A percentile compares a stretch with the other conserved stretches of the same genome.
Conservation (phyloP, 352 stramenopile species). For the Phytopythium chamaehyphon region DNA sequence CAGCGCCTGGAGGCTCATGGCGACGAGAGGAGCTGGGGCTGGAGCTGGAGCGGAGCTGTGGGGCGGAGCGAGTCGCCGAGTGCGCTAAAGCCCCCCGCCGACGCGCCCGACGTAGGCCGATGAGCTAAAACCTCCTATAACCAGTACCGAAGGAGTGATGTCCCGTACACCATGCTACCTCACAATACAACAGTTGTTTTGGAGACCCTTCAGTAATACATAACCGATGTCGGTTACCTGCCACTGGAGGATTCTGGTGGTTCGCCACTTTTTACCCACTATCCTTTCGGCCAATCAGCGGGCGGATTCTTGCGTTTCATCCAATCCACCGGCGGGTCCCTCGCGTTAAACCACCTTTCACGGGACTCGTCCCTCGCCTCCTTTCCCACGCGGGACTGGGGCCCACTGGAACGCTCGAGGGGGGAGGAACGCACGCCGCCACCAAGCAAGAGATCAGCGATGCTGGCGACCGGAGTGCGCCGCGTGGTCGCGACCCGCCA, state of each 20-base stretch:
- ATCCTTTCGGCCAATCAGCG: background rate
- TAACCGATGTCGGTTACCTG: background rate
- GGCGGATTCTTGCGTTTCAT: constrained; percentile 2
- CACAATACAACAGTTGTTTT: no score
- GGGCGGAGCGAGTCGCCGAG: constrained; percentile 1
- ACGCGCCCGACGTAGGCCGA: constrained; percentile 2
- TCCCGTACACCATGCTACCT: no score
- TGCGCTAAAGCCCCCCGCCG: background rate
- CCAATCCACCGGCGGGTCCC: constrained; percentile 6
- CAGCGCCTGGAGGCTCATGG: constrained; percentile 31
- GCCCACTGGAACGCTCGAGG: background rate
- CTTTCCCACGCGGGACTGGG: no score
- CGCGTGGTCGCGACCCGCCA: constrained; percentile 33
- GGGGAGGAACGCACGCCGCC: background rate
- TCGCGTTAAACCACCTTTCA: no score
- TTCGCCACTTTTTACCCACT: constrained; percentile 1
- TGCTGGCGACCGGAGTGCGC: constrained; percentile 50
- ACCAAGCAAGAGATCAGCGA: constrained; percentile 13
- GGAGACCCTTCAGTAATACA: background rate
- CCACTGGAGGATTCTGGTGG: background rate
- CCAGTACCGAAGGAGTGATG: no score
- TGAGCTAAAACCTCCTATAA: background rate
- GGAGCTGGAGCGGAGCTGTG: background rate
- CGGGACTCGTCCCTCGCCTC: no score
- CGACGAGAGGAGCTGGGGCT: background rate